Base-by-base conservation (phyloP, 106 monocot genomes). In the Platanthera zijinensis region DNA sequence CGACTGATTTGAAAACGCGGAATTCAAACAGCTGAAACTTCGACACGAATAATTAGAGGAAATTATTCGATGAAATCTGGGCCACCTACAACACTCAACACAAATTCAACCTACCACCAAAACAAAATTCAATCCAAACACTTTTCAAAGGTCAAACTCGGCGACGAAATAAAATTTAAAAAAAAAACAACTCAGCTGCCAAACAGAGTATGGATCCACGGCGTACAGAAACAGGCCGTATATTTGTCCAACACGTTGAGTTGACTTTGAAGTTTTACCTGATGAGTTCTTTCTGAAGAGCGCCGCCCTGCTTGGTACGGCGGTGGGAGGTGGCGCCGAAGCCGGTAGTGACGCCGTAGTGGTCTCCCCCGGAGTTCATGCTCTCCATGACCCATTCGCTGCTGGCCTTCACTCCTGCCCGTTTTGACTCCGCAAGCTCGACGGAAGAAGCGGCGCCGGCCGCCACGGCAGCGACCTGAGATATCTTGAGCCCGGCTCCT, bases 321-420 rank as follows among this genome's bases (percentile, higher is more conserved):
- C 87, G 21, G 51, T 87, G 87, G 0, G 84, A 87, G 21, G 84
- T 87, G 48, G 87, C 81, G 5, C 85, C 88, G 19, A 88, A 88
- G 15, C 88, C 85, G 17, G 88, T 88, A 71, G 88, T 88, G 28
- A 88, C 88, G 39, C 88, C 88, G 64, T 85, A 88, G 71, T 80
- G 80, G 57, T 85, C 88, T 18, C 85, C 83, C 3, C 88, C 88
- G 13, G 54, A 71, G 51, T 45, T 51, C 87, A 84, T 79, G 76
- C 81, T 84, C 6, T 87, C 76, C 75, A 76, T 76, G 30, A 84
- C 87, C 84, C 87, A 87, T 8, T 76, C 72, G 52, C 84, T 87
- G 57, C 87, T 87, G 22, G 84, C 84, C 74, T 78, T 73, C 15
- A 87, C 84, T 8, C 81, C 28, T 12, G 19, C 81, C n/a, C 87